Base-by-base conservation (phyloP, 1,284 basidiomycete genomes). In the Naganishia liquefaciens region DNA sequence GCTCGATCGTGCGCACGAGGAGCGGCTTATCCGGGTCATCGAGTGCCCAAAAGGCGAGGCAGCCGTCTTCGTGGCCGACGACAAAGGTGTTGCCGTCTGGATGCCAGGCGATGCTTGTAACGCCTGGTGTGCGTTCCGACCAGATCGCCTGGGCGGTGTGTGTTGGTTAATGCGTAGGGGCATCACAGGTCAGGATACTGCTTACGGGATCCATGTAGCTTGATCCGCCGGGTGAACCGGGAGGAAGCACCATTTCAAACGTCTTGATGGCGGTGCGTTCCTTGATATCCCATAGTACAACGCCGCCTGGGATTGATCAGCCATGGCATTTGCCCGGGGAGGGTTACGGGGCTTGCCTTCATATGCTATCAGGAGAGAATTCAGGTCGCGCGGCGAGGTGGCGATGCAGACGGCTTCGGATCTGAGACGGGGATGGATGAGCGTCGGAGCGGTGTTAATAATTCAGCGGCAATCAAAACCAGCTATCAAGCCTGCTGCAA, bases 31-130 rank as follows among this genome's bases (percentile, higher is more conserved):
- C 87, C 70, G 89, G 85, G 68, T 95, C 90, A 50, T 89, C 86
- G 5, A 88, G 80, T 1, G 88, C 87, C 89, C 92, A 95, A 76
- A 95, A 91, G 4, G 89, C 85, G 52, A 97, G 84, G 54, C 86
- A 88, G 10, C 93, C 93, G 76, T 97, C 93, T n/a, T 85, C 83
- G 74, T 95, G 86, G 6, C 79, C 79, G 19, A 78, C 78, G 13
- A 76, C 81, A 66, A 83, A 82, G 19, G 80, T 75, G 10, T 79
- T 75, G 1, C 82, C 84, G 65, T 84, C 83, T 0, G 82, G 81
- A 27, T 82, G 47, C 91, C 92, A 80, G 80, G 83, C 61, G 82
- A 95, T 74, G 30, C 86, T 85, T 1, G 89, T 93, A 2, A 91
- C 88, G 2, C 83, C 80, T 0, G 88, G 86, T 39, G 84, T 81